Conservation (phyloP, 2,329 filamentous ascomycete genomes). For the Fusarium agapanthi region DNA sequence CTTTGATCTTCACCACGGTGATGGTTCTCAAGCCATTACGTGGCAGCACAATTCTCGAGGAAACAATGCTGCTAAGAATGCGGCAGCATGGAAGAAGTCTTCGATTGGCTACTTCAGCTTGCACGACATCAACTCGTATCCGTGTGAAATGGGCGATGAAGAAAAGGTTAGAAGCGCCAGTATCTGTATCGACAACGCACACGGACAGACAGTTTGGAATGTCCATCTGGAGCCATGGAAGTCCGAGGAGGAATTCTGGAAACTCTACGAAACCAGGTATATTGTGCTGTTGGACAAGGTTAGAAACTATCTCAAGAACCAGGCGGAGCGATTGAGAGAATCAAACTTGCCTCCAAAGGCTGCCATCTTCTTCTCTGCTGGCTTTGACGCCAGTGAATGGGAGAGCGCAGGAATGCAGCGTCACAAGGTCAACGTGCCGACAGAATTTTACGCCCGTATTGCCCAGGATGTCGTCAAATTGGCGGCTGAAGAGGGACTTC, state of each 20-base stretch:
- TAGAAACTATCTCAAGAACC: constrained; percentile 75
- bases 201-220: constrained; percentile 96
- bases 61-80: constrained; percentile 70
- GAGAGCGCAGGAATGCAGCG: constrained; percentile 93
- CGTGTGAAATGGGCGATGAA: constrained; percentile 91
- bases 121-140: constrained; percentile 98
- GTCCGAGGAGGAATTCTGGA: constrained; percentile 85
- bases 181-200: constrained; percentile 91
- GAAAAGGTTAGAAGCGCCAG: constrained; percentile 95
- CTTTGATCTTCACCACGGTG: constrained; percentile 90
- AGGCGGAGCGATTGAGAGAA: constrained; percentile 71
- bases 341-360: constrained; percentile 74
- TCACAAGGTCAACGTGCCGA: constrained; percentile 94
- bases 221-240: constrained; percentile 92
- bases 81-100: constrained; percentile 79
- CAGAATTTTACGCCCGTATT: constrained; percentile 93
- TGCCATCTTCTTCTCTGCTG: constrained; percentile 93
- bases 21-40: constrained; percentile 93
- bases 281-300: constrained; percentile 81
- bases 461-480: constrained; percentile 85
- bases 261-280: constrained; percentile 84
- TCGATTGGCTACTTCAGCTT: constrained; percentile 96
- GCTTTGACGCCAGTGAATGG: constrained; percentile 97
- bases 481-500: constrained; percentile 79
- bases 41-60: constrained; percentile 88